Evolutionary conservation across 2,329 filamentous ascomycete genomes (phyloP).

Genomic region (Fusarium sp.): DNA sequence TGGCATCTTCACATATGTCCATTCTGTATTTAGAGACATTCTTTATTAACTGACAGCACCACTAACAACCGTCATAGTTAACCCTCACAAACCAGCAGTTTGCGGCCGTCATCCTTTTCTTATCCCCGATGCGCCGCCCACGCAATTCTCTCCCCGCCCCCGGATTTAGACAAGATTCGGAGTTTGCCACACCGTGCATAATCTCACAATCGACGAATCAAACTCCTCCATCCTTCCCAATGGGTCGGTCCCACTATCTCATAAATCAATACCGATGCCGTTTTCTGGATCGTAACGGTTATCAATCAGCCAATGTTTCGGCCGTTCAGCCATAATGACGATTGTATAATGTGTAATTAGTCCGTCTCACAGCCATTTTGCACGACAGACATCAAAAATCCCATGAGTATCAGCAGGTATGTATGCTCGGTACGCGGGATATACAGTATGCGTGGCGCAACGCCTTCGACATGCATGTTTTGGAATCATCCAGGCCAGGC

Average conservation of each 20-base stretch:
- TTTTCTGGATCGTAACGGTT: conserved; percentile 7
- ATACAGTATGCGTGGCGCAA: neutral
- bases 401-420: neutral
- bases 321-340: too few relatives aligned
- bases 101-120: conserved; percentile 6
- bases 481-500: conserved; percentile 12
- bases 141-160: conserved; percentile 31
- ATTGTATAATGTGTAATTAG: neutral
- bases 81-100: conserved; percentile 6
- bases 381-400: too few relatives aligned
- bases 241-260: conserved; percentile 10
- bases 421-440: neutral
- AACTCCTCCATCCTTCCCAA: conserved; percentile 4
- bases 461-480: conserved; percentile 12
- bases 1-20: neutral
- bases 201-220: conserved; percentile 36
- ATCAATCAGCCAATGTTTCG: neutral
- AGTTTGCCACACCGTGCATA: conserved; percentile 36
- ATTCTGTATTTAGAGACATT: neutral
- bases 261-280: neutral
- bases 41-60: neutral
- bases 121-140: conserved; percentile 34
- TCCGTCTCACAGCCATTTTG: neutral
- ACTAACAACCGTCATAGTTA: neutral
- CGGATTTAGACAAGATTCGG: conserved; percentile 46